phyloP scores from a whole-genome alignment of 108 stramenopile species.

The Fragilaria radians region DNA sequence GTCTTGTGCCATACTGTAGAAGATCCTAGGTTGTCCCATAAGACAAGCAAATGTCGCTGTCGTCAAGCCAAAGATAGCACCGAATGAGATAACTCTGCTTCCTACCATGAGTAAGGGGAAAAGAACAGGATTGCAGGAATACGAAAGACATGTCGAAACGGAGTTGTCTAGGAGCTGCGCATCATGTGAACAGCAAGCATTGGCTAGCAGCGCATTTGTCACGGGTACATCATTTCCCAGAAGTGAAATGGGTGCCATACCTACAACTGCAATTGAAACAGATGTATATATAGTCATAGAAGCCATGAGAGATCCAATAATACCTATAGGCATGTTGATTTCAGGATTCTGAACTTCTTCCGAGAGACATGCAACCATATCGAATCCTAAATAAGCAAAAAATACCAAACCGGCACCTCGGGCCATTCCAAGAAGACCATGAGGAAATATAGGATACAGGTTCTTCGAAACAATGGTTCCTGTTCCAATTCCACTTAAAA shows the following conservation, averaged over 20 bases:
- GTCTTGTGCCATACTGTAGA: constrained; percentile 56
- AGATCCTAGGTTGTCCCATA: constrained; percentile 58
- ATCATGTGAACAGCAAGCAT: constrained; percentile 39
- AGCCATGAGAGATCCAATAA: constrained; percentile 35
- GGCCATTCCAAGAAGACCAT: constrained; percentile 33
- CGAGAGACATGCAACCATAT: constrained; percentile 44
- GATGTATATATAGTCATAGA: constrained; percentile 34
- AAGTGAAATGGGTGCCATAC: constrained; percentile 39
- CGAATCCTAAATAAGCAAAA: constrained; percentile 42
- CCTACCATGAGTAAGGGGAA: constrained; percentile 22
- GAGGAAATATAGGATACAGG: constrained; percentile 33
- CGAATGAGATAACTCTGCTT: constrained; percentile 33
- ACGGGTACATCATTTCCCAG: constrained; percentile 39
- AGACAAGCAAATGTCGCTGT: constrained; percentile 52
- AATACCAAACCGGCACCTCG: constrained; percentile 41
- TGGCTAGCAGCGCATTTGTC: constrained; percentile 40
- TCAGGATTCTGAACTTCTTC: constrained; percentile 57
- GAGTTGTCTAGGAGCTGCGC: constrained; percentile 13
- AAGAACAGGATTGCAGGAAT: constrained; percentile 20
- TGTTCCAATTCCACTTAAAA: constrained; percentile 27
- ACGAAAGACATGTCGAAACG: constrained; percentile 24
- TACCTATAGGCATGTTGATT: constrained; percentile 54
- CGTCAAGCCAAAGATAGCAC: constrained; percentile 53
- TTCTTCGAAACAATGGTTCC: constrained; percentile 27
- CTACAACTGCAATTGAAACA: constrained; percentile 33